Evolutionary conservation across 139 green algal genomes (phyloP), one percentile per base, ranked within the genome.

Genomic region (Chlorella sp.): DNA sequence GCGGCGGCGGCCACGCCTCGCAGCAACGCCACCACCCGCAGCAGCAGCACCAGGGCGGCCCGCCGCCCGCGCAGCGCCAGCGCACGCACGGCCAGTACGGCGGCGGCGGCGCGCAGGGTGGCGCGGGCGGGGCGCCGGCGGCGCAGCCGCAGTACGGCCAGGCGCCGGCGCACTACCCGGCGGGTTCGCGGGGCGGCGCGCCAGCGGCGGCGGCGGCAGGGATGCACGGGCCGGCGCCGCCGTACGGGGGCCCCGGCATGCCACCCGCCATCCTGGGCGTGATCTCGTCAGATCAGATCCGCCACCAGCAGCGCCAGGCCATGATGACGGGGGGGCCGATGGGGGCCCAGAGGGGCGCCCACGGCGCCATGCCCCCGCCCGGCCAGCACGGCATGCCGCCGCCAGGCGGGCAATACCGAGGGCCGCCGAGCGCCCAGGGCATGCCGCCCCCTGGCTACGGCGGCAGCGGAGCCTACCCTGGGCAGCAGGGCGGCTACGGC

Each of bases 21-120:
- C 29, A 31, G 29, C n/a, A 7, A 31, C 61, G 50, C 35, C 61
- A 67, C n/a, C 59, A 40, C 9, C 19, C 7, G 62, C 62, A 51
- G 63, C 48, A 45, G 35, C 23, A 74, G 65, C 66, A 80, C n/a
- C n/a, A n/a, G n/a, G 33, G 31, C 8, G 45, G 40, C 9, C 43
- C 19, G 67, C 67, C 65, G 42, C 48, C 67, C 0, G 51, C 53
- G 40, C 68, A 74, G 68, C 68, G 68, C 25, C 68, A 74, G 68
- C 68, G 68, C 68, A 74, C 68, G 50, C 68, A 74, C 51, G 68
- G 68, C 5, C 38, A 64, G 51, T 74, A 74, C 7, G n/a, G 43
- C 25, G 68, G 68, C n/a, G n/a, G n/a, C n/a, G n/a, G n/a, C n/a
- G n/a, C n/a, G n/a, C n/a, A n/a, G n/a, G n/a, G n/a, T n/a, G n/a